phyloP scores from a whole-genome alignment of 495 filamentous ascomycete genomes.

The Penicillium crystallinum region DNA sequence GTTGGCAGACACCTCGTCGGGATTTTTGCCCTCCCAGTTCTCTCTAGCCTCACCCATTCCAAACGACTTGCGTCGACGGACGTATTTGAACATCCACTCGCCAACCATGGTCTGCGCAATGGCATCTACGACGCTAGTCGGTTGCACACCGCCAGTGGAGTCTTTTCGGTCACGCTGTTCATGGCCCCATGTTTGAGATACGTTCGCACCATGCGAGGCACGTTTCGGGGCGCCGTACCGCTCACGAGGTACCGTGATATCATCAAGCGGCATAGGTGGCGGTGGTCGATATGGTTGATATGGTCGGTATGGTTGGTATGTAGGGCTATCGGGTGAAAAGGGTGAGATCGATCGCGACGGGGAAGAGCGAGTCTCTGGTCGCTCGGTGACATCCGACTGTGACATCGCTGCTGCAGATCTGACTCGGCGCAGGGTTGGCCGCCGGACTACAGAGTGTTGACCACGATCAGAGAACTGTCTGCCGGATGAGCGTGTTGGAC shows the following conservation, averaged over 20 bases:
- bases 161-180: slow-evolving; percentile 26
- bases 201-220: slow-evolving; percentile 16
- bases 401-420: slow-evolving; percentile 73
- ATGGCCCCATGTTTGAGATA: slow-evolving; percentile 23
- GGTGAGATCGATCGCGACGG: slow-evolving; percentile 61
- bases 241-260: slow-evolving; percentile 54
- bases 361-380: slow-evolving; percentile 57
- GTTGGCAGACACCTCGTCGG: slow-evolving; percentile 49
- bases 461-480: slow-evolving; percentile 40
- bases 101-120: slow-evolving; percentile 99
- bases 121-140: slow-evolving; percentile 87
- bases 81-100: slow-evolving; percentile 99
- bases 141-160: slow-evolving; percentile 60
- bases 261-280: slow-evolving; percentile 71
- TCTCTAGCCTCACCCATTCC: slow-evolving; percentile 63
- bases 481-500: slow-evolving; percentile 60
- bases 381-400: slow-evolving; percentile 35
- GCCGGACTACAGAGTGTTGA: slow-evolving; percentile 29
- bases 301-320: slow-evolving; percentile 36
- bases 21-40: slow-evolving; percentile 48
- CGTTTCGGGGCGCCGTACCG: slow-evolving; percentile 15
- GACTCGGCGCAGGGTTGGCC: slow-evolving; percentile 64
- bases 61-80: slow-evolving; percentile 87
- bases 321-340: slow-evolving; percentile 62
- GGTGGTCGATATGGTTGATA: slow-evolving; percentile 38